Evolutionary conservation across 2,329 filamentous ascomycete species (phyloP), one percentile per base, ranked within the genome.

Genomic region (Scytalidium sp.): DNA sequence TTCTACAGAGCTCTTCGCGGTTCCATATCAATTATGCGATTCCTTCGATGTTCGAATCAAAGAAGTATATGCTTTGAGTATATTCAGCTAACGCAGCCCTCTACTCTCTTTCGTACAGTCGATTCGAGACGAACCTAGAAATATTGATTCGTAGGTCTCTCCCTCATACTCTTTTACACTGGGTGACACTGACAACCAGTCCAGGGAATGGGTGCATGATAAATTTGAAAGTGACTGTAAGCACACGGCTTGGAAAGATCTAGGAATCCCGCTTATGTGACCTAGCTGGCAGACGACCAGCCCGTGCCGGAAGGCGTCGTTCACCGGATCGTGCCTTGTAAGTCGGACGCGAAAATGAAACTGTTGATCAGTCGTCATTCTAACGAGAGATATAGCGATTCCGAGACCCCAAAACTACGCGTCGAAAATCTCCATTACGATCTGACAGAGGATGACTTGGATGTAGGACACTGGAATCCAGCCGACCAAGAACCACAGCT

Each of bases 361-460:
- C 13, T 19, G 17, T 42, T 51, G 58, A 46, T 58, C 36, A 42
- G 42, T 40, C 58, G 36, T 57, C 43, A 51, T 53, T 22, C 50
- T 56, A 46, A 43, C 60, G 48, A 11, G 19, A 15, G 21, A 42
- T 22, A 27, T 57, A 81, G 81, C 62, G 75, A 80, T 29, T 64
- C 72, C 23, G 71, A 72, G 50, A 84, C 85, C 59, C 76, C 84
- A 42, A 93, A 90, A 70, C 70, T 97, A 57, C 85, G 86, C 57
- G 86, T 96, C 53, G 90, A 95, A 54, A 96, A 96, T 66, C 74
- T 97, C 50, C 92, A 97, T 68, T 97, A 96, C 68, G 92, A 97
- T 53, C 78, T 97, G 55, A 92, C 87, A 11, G 84, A 93, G 67
- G 84, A 86, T 32, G 92, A 96, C 64, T 78, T 96, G 47, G 80